Conservation (phyloP, 2,329 filamentous ascomycete genomes). For the Fusarium sp. region DNA sequence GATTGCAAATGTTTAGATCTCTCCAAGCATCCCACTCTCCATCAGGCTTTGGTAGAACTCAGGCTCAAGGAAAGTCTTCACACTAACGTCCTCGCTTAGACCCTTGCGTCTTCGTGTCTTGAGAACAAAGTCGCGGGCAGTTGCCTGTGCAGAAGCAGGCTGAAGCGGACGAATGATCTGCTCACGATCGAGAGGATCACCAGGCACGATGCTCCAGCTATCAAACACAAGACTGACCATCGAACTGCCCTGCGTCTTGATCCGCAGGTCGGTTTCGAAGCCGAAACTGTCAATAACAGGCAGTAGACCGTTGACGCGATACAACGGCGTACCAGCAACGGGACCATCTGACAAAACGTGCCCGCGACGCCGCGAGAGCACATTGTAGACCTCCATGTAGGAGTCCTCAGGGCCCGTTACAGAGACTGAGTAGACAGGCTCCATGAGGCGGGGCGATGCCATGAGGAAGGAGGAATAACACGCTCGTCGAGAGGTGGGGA, state of each 20-base stretch:
- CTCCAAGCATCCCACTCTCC: conserved; percentile 85
- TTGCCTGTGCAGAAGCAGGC: conserved; percentile 85
- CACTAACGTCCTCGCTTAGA: conserved; percentile 91
- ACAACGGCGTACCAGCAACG: conserved; percentile 92
- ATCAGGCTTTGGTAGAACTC: conserved; percentile 89
- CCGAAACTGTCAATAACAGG: conserved; percentile 98
- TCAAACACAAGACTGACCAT: conserved; percentile 94
- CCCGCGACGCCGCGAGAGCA: conserved; percentile 84
- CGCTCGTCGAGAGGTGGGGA: conserved; percentile 89
- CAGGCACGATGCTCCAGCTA: conserved; percentile 93
- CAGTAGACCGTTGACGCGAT: conserved; percentile 87
- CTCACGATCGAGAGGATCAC: conserved; percentile 90
- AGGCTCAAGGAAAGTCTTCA: conserved; percentile 95
- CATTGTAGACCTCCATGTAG: conserved; percentile 88
- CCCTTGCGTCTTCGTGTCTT: conserved; percentile 96
- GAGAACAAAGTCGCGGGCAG: conserved; percentile 92
- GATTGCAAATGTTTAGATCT: conserved; percentile 40
- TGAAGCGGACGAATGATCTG: conserved; percentile 84
- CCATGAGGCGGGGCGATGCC: conserved; percentile 95
- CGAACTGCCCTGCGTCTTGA: conserved; percentile 93
- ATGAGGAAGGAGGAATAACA: conserved; percentile 97
- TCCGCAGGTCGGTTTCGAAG: conserved; percentile 95
- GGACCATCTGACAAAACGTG: conserved; percentile 95
- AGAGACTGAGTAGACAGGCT: conserved; percentile 90
- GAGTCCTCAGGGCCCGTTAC: conserved; percentile 93